phyloP scores from a whole-genome alignment of 441 rosid species.

The Manihot esculenta region DNA sequence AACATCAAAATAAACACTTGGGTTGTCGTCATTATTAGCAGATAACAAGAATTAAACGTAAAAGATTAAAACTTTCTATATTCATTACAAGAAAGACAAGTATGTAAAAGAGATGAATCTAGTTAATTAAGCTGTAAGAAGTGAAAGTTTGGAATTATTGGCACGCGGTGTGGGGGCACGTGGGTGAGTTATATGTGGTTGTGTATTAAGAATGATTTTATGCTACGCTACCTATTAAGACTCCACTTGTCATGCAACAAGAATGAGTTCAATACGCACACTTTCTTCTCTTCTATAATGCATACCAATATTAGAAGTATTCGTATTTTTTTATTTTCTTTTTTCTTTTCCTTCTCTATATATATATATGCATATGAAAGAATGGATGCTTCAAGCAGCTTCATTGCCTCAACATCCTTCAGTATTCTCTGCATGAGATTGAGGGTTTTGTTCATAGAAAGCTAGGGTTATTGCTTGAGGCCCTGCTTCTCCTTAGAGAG shows the following conservation, averaged over 20 bases:
- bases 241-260: slow-evolving; percentile 73
- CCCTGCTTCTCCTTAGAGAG: slow-evolving; percentile 21
- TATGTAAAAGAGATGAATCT: no score
- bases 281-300: slow-evolving; percentile 6
- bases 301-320: neutral
- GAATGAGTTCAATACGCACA: slow-evolving; percentile 45
- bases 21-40: no score
- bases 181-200: slow-evolving; percentile 18
- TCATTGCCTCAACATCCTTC: neutral
- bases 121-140: neutral
- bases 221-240: slow-evolving; percentile 57
- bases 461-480: slow-evolving; percentile 42
- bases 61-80: no score
- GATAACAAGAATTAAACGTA: no score
- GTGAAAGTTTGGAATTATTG: slow-evolving; percentile 6
- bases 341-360: neutral
- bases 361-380: slow-evolving; percentile 14
- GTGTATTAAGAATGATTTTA: slow-evolving; percentile 40
- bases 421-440: slow-evolving; percentile 26
- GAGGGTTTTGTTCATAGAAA: slow-evolving; percentile 16
- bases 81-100: no score
- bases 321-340: neutral
- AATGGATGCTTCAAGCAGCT: neutral
- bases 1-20: no score
- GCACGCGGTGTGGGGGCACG: slow-evolving; percentile 27